These are phyloP conservation scores for Amanita muscaria DNA, from an alignment of 768 basidiomycete genomes.

Conservation along the genomic window DNA sequence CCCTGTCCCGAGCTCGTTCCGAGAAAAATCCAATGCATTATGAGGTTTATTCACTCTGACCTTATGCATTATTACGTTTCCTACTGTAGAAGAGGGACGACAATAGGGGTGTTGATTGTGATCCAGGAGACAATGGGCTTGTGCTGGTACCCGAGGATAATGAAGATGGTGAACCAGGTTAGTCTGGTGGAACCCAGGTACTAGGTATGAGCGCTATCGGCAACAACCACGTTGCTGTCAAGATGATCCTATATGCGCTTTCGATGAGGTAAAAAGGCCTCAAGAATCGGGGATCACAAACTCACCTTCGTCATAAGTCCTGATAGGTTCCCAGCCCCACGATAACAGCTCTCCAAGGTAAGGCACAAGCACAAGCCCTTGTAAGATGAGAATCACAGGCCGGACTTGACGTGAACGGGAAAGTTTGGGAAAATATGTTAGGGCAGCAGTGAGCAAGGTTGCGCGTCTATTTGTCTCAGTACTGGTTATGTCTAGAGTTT, in stretches of 20 bases:
- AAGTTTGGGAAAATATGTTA: conserved; percentile 67
- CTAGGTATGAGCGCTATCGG: conserved; percentile 71
- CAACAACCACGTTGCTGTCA: conserved; percentile 76
- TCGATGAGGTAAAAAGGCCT: not conserved
- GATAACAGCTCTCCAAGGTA: conserved; percentile 73
- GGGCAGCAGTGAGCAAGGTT: conserved; percentile 62
- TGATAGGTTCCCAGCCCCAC: conserved; percentile 71
- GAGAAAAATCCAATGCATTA: no score
- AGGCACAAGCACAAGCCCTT: conserved; percentile 57
- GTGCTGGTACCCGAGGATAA: no score
- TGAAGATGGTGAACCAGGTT: conserved; percentile 6
- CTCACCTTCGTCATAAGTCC: conserved; percentile 64
- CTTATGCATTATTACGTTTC: no score
- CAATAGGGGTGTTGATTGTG: not conserved
- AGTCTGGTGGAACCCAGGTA: conserved; percentile 38
- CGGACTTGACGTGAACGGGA: conserved; percentile 43
- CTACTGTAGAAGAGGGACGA: not conserved
- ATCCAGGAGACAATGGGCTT: not conserved
- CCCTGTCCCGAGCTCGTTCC: no score
- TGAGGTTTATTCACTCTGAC: no score
- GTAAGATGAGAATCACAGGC: conserved; percentile 49
- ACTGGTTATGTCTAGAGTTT: conserved; percentile 52
- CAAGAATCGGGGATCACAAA: not conserved
- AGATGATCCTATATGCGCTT: conserved; percentile 44
- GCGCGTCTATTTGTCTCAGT: conserved; percentile 67